Conservation (phyloP, 352 stramenopile species). For the Globisporangium solare region DNA sequence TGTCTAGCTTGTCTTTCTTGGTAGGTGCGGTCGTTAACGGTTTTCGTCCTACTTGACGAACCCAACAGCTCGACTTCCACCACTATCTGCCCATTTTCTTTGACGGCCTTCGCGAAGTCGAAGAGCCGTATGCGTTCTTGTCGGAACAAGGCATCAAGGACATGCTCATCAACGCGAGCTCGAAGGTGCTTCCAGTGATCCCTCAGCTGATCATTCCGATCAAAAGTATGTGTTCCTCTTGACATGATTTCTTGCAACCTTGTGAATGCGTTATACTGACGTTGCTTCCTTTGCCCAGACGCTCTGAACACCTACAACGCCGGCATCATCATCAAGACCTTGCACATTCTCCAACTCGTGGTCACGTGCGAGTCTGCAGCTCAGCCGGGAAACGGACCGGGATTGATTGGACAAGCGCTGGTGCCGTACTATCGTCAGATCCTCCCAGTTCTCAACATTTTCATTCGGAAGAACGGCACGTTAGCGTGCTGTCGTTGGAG, state of each 20-base stretch:
- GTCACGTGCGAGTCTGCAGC: slow-evolving; percentile 90
- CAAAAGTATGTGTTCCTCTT: slow-evolving; percentile 77
- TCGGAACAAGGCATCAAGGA: slow-evolving; percentile 96
- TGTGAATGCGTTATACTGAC: too few species aligned
- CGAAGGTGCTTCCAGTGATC: slow-evolving; percentile 96
- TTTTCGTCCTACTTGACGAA: background rate
- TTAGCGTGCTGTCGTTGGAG: background rate
- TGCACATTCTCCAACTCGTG: slow-evolving; percentile 96
- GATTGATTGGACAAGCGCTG: slow-evolving; percentile 93
- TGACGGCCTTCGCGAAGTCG: slow-evolving; percentile 94
- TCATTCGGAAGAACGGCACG: slow-evolving; percentile 93
- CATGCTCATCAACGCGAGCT: slow-evolving; percentile 94
- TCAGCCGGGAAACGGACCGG: slow-evolving; percentile 68
- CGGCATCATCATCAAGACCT: slow-evolving; percentile 94
- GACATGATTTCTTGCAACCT: background rate
- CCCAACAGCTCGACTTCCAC: slow-evolving; percentile 93
- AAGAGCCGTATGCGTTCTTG: slow-evolving; percentile 96
- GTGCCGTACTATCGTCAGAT: slow-evolving; percentile 98
- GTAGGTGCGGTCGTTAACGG: background rate
- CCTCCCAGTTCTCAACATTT: slow-evolving; percentile 96
- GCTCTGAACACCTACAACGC: slow-evolving; percentile 92
- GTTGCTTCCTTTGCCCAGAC: slow-evolving; percentile 22
- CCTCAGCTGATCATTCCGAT: slow-evolving; percentile 98
- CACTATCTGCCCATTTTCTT: slow-evolving; percentile 99
- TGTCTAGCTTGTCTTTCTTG: background rate